These are phyloP conservation scores for Xylariomycetidae sp. DNA, from an alignment of 2,329 filamentous ascomycete genomes.

Conservation along the genomic window DNA sequence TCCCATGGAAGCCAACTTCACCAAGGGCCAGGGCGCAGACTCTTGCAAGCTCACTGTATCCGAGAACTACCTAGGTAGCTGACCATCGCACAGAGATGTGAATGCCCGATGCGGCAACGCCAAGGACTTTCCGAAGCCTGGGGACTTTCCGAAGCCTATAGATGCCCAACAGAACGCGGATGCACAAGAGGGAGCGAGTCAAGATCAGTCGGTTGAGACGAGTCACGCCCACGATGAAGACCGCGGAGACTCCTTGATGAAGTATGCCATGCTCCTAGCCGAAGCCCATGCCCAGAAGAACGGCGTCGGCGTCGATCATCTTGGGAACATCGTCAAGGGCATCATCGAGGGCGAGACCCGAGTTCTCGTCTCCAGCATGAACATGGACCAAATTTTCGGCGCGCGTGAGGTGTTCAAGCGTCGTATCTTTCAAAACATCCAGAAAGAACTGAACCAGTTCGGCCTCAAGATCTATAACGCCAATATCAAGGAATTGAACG, in stretches of 20 bases:
- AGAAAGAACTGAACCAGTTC: slow-evolving; percentile 74
- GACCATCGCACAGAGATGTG: slow-evolving; percentile 43
- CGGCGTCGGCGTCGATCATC: slow-evolving; percentile 46
- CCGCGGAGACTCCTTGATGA: slow-evolving; percentile 60
- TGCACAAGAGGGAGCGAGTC: no score
- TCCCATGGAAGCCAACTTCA: no score
- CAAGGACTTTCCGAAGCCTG: slow-evolving; percentile 11
- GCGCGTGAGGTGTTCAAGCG: slow-evolving; percentile 72
- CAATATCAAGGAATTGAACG: slow-evolving; percentile 80
- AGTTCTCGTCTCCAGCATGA: slow-evolving; percentile 78
- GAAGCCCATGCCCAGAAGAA: slow-evolving; percentile 42
- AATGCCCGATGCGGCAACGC: slow-evolving; percentile 48
- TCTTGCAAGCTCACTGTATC: no score
- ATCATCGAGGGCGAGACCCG: slow-evolving; percentile 87
- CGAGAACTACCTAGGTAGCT: no score
- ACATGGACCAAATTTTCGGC: slow-evolving; percentile 87
- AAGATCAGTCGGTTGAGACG: no score
- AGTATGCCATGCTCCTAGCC: slow-evolving; percentile 76
- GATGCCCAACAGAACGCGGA: no score
- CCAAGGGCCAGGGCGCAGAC: no score
- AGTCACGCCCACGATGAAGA: slow-evolving; percentile 36
- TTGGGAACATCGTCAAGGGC: slow-evolving; percentile 80
- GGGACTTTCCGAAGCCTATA: no score
- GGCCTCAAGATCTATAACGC: slow-evolving; percentile 69
- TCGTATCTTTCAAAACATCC: slow-evolving; percentile 68